Conservation (phyloP, 805 yeast species). For the Spathaspora boniae region DNA sequence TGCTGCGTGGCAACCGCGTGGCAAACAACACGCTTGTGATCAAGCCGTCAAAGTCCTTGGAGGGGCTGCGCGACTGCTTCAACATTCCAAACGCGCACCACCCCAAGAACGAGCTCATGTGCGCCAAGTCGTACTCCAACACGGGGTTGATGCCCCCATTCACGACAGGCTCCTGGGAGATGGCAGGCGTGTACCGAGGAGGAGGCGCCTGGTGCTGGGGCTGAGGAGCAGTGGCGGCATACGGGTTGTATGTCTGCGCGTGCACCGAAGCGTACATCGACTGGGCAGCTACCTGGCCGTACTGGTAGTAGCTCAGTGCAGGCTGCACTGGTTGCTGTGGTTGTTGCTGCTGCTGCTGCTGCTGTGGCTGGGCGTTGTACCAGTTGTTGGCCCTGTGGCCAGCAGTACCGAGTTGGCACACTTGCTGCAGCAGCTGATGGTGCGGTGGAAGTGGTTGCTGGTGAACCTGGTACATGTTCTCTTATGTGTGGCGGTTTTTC, state of each 20-base stretch:
- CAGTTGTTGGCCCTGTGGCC: constrained; percentile 36
- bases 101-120: constrained; percentile 77
- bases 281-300: neutral
- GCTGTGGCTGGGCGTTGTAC: constrained; percentile 13
- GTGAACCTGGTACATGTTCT: constrained; percentile 15
- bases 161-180: constrained; percentile 14
- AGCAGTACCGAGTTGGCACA: constrained; percentile 33
- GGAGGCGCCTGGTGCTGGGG: constrained; percentile 3
- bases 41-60: constrained; percentile 52
- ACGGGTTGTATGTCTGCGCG: neutral
- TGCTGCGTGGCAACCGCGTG: constrained; percentile 81
- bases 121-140: constrained; percentile 46
- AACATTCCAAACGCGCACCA: constrained; percentile 70
- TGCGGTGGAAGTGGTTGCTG: constrained; percentile 16
- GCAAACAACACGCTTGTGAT: constrained; percentile 72
- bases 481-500: constrained; percentile 17
- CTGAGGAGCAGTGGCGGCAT: constrained; percentile 2
- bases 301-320: neutral
- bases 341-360: constrained; percentile 8
- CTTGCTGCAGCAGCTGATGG: constrained; percentile 11
- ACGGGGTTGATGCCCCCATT: constrained; percentile 76
- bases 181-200: constrained; percentile 4
- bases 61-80: constrained; percentile 45
- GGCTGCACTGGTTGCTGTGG: too few relatives aligned
- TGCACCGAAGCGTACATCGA: neutral